A percentile compares a stretch with the other conserved stretches of the same genome.
These are phyloP conservation scores for Mortierella claussenii DNA, from an alignment of 192 early-diverging fungal genomes.

Conservation along the genomic window DNA sequence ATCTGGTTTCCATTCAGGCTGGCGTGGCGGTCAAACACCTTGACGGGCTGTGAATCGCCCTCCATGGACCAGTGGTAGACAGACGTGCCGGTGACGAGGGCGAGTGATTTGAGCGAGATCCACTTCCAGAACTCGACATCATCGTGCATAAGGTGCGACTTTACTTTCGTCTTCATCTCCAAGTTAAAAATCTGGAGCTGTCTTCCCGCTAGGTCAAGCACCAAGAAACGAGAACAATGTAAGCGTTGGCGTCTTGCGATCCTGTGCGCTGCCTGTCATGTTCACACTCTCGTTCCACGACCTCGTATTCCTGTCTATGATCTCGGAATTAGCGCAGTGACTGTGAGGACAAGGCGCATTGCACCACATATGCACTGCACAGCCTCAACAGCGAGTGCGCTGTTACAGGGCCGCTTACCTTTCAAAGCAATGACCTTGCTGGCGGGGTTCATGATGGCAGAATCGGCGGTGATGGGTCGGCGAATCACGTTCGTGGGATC, in stretches of 20 bases:
- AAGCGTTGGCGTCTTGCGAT: too few relatives aligned
- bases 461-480: slow-evolving; percentile 96
- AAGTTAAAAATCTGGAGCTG: slow-evolving; percentile 98
- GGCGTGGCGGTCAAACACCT: slow-evolving; percentile 94
- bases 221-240: too few relatives aligned
- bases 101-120: slow-evolving; percentile 87
- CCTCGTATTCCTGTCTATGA: too few relatives aligned
- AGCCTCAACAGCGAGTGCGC: too few relatives aligned
- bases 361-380: background rate
- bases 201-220: slow-evolving; percentile 85
- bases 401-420: too few relatives aligned
- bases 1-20: slow-evolving; percentile 90
- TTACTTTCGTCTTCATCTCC: slow-evolving; percentile 95
- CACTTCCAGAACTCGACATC: slow-evolving; percentile 95
- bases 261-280: too few relatives aligned
- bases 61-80: slow-evolving; percentile 99
- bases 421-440: slow-evolving; percentile 96
- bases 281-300: too few relatives aligned
- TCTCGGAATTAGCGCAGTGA: too few relatives aligned
- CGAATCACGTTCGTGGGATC: slow-evolving; percentile 85
- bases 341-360: background rate
- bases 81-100: slow-evolving; percentile 85
- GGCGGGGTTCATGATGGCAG: slow-evolving; percentile 97
- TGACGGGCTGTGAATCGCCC: slow-evolving; percentile 82
- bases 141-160: slow-evolving; percentile 92